Evolutionary conservation across 768 basidiomycete genomes (phyloP).

Genomic region (Trametes cinnabarina): DNA sequence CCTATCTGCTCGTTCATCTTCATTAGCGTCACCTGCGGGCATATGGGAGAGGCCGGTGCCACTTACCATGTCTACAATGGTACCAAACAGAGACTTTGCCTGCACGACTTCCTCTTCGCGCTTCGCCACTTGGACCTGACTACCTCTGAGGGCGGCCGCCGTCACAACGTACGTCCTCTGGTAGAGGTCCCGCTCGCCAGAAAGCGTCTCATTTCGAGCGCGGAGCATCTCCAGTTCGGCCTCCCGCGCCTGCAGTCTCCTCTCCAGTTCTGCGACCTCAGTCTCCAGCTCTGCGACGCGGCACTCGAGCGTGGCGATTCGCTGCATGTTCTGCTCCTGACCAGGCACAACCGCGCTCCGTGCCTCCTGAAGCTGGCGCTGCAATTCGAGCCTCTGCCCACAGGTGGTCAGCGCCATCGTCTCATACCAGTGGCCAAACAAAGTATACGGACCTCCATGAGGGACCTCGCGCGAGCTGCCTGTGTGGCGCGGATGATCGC

Average conservation of each 20-base stretch:
- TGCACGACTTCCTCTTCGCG: background rate
- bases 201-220: background rate
- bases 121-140: background rate
- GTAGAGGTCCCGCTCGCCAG: background rate
- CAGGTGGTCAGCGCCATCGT: background rate
- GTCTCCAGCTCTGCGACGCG: background rate
- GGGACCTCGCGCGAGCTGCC: background rate
- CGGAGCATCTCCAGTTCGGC: background rate
- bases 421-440: background rate
- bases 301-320: background rate
- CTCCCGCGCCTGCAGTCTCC: background rate
- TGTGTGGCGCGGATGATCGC: background rate
- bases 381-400: background rate
- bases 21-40: background rate
- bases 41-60: background rate
- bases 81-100: background rate
- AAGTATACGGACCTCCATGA: background rate
- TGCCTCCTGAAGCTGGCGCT: background rate
- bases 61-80: background rate
- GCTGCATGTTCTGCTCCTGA: background rate
- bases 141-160: conserved; percentile 2
- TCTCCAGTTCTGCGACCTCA: background rate
- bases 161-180: conserved; percentile 1
- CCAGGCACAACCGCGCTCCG: no score
- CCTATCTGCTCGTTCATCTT: background rate